A percentile compares a stretch with the other conserved stretches of the same genome.
Conservation (phyloP, 179 eudicot species). For the Silene vulgaris region DNA sequence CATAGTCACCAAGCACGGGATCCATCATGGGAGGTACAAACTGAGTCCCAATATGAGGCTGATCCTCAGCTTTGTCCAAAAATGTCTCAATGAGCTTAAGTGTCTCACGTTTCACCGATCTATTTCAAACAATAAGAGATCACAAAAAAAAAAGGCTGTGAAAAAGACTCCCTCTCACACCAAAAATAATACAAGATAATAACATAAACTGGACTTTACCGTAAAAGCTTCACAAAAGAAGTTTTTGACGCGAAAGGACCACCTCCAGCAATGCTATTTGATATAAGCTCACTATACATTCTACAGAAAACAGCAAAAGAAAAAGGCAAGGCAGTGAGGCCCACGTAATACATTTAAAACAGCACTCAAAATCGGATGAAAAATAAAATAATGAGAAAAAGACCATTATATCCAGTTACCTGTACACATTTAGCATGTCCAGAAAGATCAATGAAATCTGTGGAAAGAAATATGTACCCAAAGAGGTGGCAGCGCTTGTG, state of each 20-base stretch:
- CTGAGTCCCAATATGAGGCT: slow-evolving; percentile 90
- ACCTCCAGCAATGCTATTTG: slow-evolving; percentile 76
- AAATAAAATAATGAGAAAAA: not conserved
- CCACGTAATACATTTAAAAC: not conserved
- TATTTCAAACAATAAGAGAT: slow-evolving; percentile 30
- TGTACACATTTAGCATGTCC: slow-evolving; percentile 99
- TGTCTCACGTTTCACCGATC: slow-evolving; percentile 95
- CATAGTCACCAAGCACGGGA: slow-evolving; percentile 94
- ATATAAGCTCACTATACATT: slow-evolving; percentile 99
- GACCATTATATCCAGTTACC: slow-evolving; percentile 33
- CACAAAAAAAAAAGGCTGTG: not conserved
- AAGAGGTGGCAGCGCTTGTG: slow-evolving; percentile 82
- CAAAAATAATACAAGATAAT: not conserved
- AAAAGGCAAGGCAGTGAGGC: not conserved
- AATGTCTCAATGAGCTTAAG: slow-evolving; percentile 94
- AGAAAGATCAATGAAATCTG: slow-evolving; percentile 83
- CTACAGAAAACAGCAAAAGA: slow-evolving; percentile 35
- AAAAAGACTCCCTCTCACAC: not conserved
- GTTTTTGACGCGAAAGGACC: slow-evolving; percentile 87
- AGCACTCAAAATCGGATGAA: not conserved
- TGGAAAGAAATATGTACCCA: slow-evolving; percentile 79
- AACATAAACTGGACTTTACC: slow-evolving; percentile 38
- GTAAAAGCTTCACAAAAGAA: slow-evolving; percentile 84
- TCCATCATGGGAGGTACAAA: slow-evolving; percentile 99
- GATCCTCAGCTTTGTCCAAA: slow-evolving; percentile 96